Base-by-base conservation (phyloP, 306 rosid genomes). In the Malus sylvestris region DNA sequence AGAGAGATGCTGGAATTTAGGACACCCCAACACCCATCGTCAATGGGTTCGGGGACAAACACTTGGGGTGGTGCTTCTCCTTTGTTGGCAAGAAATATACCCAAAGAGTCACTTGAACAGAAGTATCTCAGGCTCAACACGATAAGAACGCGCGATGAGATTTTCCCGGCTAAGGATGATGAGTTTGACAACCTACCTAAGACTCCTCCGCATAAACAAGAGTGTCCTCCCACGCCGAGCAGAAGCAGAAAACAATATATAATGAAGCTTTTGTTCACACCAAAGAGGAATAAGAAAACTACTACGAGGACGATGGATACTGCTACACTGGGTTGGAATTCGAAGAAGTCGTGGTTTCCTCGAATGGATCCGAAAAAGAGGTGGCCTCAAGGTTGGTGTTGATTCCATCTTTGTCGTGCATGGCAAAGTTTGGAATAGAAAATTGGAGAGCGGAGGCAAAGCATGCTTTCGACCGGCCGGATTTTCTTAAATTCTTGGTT, bases 61-160 rank as follows among this genome's bases (percentile, higher is more conserved):
- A 81, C 80, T 8, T 88, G 97, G 98, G 96, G 98, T 46, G 98
- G 96, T 74, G 88, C 88, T 61, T 91, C 97, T 72, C 97, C 98
- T 25, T 81, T 93, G 82, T 58, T 93, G 70, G 94, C 96, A 33
- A 88, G 97, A 79, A 71, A 88, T 78, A 75, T 90, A 32, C 93
- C 93, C 0, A 78, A 86, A 15, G 92, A 89, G 70, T 88, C 93
- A 27, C 97, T 89, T 61, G 91, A 93, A 27, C 87, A 79, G 15
- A 87, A 83, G 67, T 83, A 88, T 35, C 76, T 83, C 32, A 91
- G 57, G 44, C 88, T 88, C 85, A 86, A 86, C 87, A 16, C 82
- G 1, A 12, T 35, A 27, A 75, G 84, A 1, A 72, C 78, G 1
- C 76, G 69, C 0, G 88, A 91, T 23, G 97, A 89, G 84, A 84